Base-by-base conservation (phyloP, 257 asterid genomes). In the Plantago major region DNA sequence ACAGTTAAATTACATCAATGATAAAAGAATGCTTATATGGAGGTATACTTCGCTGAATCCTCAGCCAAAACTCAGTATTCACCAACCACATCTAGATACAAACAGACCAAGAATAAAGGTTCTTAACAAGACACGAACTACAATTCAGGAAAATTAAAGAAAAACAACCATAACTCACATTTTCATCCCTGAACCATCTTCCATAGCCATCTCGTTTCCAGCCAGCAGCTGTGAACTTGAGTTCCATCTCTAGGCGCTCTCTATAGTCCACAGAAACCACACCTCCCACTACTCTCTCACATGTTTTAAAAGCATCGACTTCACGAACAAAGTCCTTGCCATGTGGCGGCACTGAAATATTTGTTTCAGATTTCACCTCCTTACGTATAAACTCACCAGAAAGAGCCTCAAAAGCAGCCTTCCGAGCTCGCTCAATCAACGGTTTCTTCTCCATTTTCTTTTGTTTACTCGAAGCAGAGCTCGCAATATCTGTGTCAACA, bases 101-200 rank as follows among this genome's bases (percentile, higher is more conserved):
- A 54, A 42, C 33, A 16, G 22, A 19, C 11, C 30, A 10, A 51
- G 38, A 54, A 63, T 8, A 10, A 55, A 66, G 55, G 51, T 46
- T 11, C 22, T 46, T 42, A 6, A 59, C 47, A 33, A 47, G 58
- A 45, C 46, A 15, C 64, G 42, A 42, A 12, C 10, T 1, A 53
- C 15, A 38, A 53, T 22, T 15, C 60, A 44, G 68, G 15, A 11
- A 42, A 43, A 63, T 47, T 46, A 51, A 46, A 28, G 46, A 51
- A 60, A 30, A 37, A 33, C 46, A 43, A 33, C 10, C 11, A 65
- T 63, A 74, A 74, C 94, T 69, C 66, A 82, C 96, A 59, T 77
- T 82, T 73, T 87, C 96, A 71, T 84, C 96, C 84, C 79, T 88
- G 78, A 70, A 88, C 96, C 96, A 88, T 73, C 71, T 72, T 55